Base-by-base conservation (phyloP, 805 yeast species). In the Sugiyamaella americana region DNA sequence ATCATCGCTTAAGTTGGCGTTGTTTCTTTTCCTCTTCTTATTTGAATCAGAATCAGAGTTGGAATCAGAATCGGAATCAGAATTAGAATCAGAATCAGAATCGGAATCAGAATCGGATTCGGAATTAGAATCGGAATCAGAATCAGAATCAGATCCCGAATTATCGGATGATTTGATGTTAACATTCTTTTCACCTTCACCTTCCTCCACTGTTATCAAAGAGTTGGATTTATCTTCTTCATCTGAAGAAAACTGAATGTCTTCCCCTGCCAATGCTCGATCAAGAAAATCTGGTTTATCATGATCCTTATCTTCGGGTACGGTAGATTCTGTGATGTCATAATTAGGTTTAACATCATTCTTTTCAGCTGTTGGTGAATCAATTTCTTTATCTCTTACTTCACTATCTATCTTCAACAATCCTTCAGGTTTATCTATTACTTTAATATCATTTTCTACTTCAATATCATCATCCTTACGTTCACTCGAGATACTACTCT, bases 21-120 rank as follows among this genome's bases (percentile, higher is more conserved):
- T 47, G 5, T 48, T 54, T 8, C 29, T 51, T n/a, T 30, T 3
- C 32, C 47, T 26, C 13, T 44, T 48, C 3, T 29, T 55, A 1
- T 41, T 58, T 1, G 42, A 62, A n/a, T 53, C 59, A 2, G 48
- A 57, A 2, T 44, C 58, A 3, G 51, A 63, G 16, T 54, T 58
- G 4, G 41, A 20, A 5, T 56, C 16, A 23, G 63, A 51, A 13
- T 51, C 59, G 2, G 60, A 53, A n/a, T 51, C 62, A 5, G 57
- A 48, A 16, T 34, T 41, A 2, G 58, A 51, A 18, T 44, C 56
- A 5, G 54, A 44, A n/a, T 52, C 55, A 24, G 58, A 53, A 23
- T 47, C 54, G 2, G 58, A 51, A 18, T 46, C 57, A 4, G 53
- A 43, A n/a, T 52, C 56, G 30, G 59, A 55, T 23, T 47, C 54